Conservation (phyloP, 176 grass and related monocot genomes). For the Triticum urartu region DNA sequence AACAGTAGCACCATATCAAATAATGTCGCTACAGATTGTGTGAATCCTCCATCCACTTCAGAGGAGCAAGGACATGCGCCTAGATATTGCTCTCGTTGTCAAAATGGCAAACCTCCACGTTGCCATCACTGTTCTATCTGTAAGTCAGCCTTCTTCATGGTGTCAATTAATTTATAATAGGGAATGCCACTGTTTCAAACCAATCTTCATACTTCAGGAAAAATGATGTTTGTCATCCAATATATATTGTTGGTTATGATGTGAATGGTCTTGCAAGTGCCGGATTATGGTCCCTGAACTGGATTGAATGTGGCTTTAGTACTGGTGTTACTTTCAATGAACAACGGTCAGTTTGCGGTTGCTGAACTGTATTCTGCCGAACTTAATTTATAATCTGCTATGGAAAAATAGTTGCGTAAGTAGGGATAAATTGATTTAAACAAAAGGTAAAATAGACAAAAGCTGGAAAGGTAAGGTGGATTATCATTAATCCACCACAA, state of each 20-base stretch:
- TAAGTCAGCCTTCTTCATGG: conserved; percentile 47
- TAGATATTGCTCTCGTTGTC: conserved; percentile 69
- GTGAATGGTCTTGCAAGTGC: neutral
- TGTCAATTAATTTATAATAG: neutral
- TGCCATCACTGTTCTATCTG: conserved; percentile 97
- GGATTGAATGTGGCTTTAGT: neutral
- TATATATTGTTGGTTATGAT: neutral
- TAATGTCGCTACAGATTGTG: conserved; percentile 33
- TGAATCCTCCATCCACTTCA: conserved; percentile 39
- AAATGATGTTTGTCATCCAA: neutral
- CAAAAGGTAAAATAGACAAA: no score
- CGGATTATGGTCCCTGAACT: neutral
- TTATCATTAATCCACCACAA: no score
- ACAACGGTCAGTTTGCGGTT: neutral
- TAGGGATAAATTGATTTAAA: no score
- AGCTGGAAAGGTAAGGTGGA: no score
- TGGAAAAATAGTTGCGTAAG: no score
- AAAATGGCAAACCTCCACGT: conserved; percentile 83
- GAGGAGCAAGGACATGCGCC: conserved; percentile 45
- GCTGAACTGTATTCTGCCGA: no score
- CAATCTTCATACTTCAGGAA: neutral
- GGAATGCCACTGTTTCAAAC: neutral
- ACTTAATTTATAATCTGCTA: no score
- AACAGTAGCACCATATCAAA: conserved; percentile 21
- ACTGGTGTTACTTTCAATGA: neutral